Base-by-base conservation (phyloP, 148 eudicot species). In the Dianthus caryophyllus region DNA sequence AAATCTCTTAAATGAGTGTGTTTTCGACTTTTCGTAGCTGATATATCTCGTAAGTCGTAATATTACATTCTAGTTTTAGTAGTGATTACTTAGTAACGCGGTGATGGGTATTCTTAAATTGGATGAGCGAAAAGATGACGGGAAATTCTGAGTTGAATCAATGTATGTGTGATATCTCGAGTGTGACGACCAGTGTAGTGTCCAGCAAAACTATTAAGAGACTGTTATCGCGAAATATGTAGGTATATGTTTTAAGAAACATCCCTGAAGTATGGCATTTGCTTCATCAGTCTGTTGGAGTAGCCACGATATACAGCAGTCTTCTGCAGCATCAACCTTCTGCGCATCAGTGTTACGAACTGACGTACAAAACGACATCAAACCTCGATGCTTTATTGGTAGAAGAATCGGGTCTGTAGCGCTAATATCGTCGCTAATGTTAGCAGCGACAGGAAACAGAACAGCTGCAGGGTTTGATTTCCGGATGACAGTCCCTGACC, bases 401-500 rank as follows among this genome's bases (percentile, higher is more conserved):
- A 64, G 73, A 73, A 73, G 77, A 64, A 69, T 43, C 21, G 74
- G 68, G 66, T 70, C 31, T 52, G 71, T 65, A 71, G 44, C 68
- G 53, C n/a, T 50, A 13, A 30, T 51, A 22, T 51, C 64, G 2
- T 71, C 75, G 14, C 44, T 71, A 61, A 47, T 66, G 29, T 52
- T 66, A 60, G 60, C 68, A 43, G 21, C 38, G 30, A 48, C 46
- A 8, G 41, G 58, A 18, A 26, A 55, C 27, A 64, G 46, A 64
- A 38, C 60, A 18, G 83, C 79, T 3, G 1, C 15, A 15, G 77
- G 69, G 14, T 55, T 80, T n/a, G 71, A 73, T 4, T 78, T 86
- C 9, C 50, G 86, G 21, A 63, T 84, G 82, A 87, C 91, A 14
- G 84, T 68, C 46, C 91, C 91, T 21, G 91, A 84, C 51, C 88